These are phyloP conservation scores for Sonneratia alba DNA, from an alignment of 345 rosid genomes.

Conservation along the genomic window DNA sequence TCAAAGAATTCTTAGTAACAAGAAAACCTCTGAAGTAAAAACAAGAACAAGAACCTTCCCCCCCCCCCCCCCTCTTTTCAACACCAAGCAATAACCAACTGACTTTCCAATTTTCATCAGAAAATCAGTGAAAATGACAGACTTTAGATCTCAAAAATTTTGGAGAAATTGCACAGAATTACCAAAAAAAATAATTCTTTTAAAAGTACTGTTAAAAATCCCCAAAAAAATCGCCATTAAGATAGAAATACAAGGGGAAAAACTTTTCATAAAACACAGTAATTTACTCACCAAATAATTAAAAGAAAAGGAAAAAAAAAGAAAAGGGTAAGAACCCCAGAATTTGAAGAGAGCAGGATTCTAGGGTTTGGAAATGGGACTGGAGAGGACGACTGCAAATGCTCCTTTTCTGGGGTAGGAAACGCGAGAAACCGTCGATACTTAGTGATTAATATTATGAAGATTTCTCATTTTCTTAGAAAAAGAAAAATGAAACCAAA, in stretches of 20 bases:
- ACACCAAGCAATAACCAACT: slow-evolving; percentile 1
- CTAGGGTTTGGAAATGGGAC: slow-evolving; percentile 10
- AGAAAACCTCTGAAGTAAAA: not conserved
- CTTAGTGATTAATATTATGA: slow-evolving; percentile 2
- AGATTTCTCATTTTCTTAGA: not conserved
- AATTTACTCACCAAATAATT: not conserved
- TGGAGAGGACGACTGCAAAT: not conserved
- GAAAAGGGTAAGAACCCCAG: not conserved
- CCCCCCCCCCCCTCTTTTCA: not conserved
- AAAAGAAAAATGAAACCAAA: not conserved
- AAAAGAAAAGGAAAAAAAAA: too few relatives aligned
- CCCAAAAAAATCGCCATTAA: slow-evolving; percentile 7
- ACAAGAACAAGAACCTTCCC: not conserved
- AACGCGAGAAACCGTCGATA: not conserved
- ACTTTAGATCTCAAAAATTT: slow-evolving; percentile 9
- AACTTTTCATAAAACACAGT: not conserved
- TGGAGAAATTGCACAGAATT: slow-evolving; percentile 2
- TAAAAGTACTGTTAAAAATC: slow-evolving; percentile 6
- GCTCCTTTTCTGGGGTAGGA: slow-evolving; percentile 3
- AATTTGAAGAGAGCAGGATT: slow-evolving; percentile 3
- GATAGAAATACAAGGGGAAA: not conserved
- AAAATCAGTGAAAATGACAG: slow-evolving; percentile 3
- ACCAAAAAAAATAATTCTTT: slow-evolving; percentile 2
- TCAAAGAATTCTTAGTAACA: not conserved
- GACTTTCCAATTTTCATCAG: not conserved